A percentile compares a stretch with the other conserved stretches of the same genome.
phyloP scores from a whole-genome alignment of 352 stramenopile genomes.

The Phytopythium chamaehyphon region DNA sequence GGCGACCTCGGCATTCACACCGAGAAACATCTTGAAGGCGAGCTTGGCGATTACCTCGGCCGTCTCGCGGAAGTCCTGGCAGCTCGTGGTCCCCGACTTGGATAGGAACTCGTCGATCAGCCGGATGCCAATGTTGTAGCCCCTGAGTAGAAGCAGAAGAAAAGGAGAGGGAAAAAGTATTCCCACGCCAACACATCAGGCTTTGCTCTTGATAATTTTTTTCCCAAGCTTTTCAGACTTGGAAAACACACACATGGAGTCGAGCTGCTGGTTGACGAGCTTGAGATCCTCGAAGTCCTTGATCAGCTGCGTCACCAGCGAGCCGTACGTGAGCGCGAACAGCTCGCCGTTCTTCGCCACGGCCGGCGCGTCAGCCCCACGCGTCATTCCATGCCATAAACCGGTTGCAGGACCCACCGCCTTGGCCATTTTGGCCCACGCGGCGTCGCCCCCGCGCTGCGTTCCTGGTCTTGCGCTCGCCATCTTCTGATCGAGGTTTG shows the following conservation, averaged over 20 bases:
- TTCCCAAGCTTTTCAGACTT: no score
- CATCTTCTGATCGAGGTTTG: slow-evolving; percentile 18
- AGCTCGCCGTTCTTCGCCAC: slow-evolving; percentile 92
- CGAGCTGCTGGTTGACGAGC: slow-evolving; percentile 94
- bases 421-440: slow-evolving; percentile 95
- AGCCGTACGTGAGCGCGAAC: slow-evolving; percentile 97
- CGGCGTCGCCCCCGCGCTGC: slow-evolving; percentile 67
- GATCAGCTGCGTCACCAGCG: slow-evolving; percentile 95
- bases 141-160: no score
- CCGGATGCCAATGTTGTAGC: slow-evolving; percentile 96
- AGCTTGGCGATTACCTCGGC: slow-evolving; percentile 95
- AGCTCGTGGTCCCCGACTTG: slow-evolving; percentile 87
- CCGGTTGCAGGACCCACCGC: slow-evolving; percentile 43
- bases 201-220: no score
- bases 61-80: slow-evolving; percentile 91
- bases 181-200: neutral
- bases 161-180: no score
- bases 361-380: neutral
- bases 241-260: slow-evolving; percentile 80
- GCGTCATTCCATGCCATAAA: neutral
- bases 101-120: slow-evolving; percentile 98
- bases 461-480: slow-evolving; percentile 43
- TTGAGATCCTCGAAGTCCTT: slow-evolving; percentile 95
- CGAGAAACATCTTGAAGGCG: slow-evolving; percentile 98
- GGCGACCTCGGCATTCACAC: slow-evolving; percentile 90